phyloP scores from a whole-genome alignment of 2,329 filamentous ascomycete species.

The Fusarium neocosmosporiellum region DNA sequence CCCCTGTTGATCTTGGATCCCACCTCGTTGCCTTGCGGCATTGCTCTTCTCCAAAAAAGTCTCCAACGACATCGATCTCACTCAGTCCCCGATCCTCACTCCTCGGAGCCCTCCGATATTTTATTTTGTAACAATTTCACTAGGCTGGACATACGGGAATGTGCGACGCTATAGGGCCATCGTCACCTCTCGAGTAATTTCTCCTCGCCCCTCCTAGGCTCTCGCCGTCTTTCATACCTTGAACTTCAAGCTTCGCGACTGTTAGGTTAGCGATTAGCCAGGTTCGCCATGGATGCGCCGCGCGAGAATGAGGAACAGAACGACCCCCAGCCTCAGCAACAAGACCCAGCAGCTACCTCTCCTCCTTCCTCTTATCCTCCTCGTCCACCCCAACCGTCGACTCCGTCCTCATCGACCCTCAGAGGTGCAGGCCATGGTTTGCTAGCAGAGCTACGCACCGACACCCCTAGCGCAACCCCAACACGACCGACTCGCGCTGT shows the following conservation, averaged over 20 bases:
- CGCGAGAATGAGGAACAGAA: conserved; percentile 25
- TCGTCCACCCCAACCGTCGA: conserved; percentile 16
- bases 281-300: conserved; percentile 37
- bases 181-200: conserved; percentile 20
- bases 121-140: not conserved
- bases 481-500: conserved; percentile 21
- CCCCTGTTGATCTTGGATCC: conserved; percentile 26
- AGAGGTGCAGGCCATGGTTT: not conserved
- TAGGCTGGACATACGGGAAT: conserved; percentile 27
- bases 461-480: conserved; percentile 4
- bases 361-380: conserved; percentile 1
- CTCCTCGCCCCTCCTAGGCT: conserved; percentile 2
- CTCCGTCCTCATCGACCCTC: conserved; percentile 24
- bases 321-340: conserved; percentile 11
- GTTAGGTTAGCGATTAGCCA: conserved; percentile 30
- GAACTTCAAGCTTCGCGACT: conserved; percentile 19
- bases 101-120: not conserved
- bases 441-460: conserved; percentile 14
- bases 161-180: conserved; percentile 31
- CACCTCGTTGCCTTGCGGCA: not conserved
- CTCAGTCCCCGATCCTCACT: not conserved
- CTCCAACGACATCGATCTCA: conserved; percentile 15
- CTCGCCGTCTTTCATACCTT: conserved; percentile 6
- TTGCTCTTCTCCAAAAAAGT: conserved; percentile 9
- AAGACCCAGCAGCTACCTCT: conserved; percentile 2